phyloP scores from a whole-genome alignment of 495 filamentous ascomycete genomes.

The Opeltia flavorubescens region DNA sequence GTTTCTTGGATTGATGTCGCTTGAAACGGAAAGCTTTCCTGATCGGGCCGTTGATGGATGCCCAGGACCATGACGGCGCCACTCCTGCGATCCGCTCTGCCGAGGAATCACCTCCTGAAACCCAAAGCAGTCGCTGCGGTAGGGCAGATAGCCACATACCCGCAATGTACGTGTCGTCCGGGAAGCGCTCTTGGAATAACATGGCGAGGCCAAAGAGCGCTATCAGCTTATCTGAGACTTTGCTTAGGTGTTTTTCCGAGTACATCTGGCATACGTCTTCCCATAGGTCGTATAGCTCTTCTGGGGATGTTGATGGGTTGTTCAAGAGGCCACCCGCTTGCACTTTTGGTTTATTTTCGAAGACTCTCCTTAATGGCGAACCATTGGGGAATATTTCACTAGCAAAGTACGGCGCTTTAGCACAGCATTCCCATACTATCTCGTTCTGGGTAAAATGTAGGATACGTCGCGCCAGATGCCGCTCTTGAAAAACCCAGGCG shows the following conservation, averaged over 20 bases:
- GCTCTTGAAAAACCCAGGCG: not conserved
- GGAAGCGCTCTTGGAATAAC: not conserved
- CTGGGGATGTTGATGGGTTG: not conserved
- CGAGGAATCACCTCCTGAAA: not conserved
- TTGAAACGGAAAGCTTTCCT: not conserved
- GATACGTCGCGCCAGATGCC: not conserved
- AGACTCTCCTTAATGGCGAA: not conserved
- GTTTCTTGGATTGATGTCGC: not conserved
- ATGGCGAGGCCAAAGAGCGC: not conserved
- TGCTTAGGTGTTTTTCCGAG: not conserved
- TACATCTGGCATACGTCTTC: slow-evolving; percentile 2
- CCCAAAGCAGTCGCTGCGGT: not conserved
- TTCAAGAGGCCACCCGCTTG: not conserved
- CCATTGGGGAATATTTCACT: slow-evolving; percentile 1
- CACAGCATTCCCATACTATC: not conserved
- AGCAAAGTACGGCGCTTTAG: not conserved
- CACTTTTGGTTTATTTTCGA: not conserved
- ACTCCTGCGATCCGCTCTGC: not conserved
- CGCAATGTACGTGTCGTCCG: not conserved
- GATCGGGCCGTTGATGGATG: not conserved
- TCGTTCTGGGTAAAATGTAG: not conserved
- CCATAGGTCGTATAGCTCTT: slow-evolving; percentile 3
- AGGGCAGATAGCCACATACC: not conserved
- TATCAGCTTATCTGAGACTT: not conserved
- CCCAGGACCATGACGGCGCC: slow-evolving; percentile 6